Conservation (phyloP, 768 basidiomycete genomes). For the Lyophyllum atratum region DNA sequence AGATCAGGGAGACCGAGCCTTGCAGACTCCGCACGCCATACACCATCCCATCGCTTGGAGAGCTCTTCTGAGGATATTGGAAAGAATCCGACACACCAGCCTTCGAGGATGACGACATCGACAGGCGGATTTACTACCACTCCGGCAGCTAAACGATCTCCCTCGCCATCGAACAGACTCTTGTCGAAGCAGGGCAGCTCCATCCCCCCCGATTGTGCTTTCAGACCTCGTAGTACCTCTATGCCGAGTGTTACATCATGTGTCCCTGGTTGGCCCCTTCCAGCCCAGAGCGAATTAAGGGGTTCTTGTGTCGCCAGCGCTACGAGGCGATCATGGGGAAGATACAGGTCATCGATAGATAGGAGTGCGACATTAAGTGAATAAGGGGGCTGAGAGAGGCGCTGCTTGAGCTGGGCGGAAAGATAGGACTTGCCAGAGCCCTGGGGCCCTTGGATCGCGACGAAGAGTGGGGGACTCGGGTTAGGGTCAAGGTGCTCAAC, state of each 20-base stretch:
- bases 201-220: conserved; percentile 43
- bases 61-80: conserved; percentile 57
- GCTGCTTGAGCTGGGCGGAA: conserved; percentile 53
- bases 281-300: conserved; percentile 66
- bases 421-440: conserved; percentile 92
- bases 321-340: conserved; percentile 63
- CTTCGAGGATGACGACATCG: conserved; percentile 91
- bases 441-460: conserved; percentile 91
- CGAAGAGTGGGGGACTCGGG: conserved; percentile 62
- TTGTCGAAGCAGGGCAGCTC: conserved; percentile 87
- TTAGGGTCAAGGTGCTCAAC: conserved; percentile 29
- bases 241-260: conserved; percentile 78
- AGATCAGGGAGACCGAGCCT: conserved; percentile 37
- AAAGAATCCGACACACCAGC: conserved; percentile 92
- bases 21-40: conserved; percentile 40
- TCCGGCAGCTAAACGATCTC: conserved; percentile 67
- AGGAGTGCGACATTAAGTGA: conserved; percentile 60
- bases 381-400: conserved; percentile 45
- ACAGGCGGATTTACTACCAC: conserved; percentile 39
- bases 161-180: conserved; percentile 75
- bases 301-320: conserved; percentile 57
- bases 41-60: conserved; percentile 51
- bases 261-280: conserved; percentile 92
- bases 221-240: conserved; percentile 51
- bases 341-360: conserved; percentile 87